Percentiles rank a stretch among this genome's conserved stretches.
phyloP scores from a whole-genome alignment of 805 yeast species.

The Sungouiozyma intestinalis region DNA sequence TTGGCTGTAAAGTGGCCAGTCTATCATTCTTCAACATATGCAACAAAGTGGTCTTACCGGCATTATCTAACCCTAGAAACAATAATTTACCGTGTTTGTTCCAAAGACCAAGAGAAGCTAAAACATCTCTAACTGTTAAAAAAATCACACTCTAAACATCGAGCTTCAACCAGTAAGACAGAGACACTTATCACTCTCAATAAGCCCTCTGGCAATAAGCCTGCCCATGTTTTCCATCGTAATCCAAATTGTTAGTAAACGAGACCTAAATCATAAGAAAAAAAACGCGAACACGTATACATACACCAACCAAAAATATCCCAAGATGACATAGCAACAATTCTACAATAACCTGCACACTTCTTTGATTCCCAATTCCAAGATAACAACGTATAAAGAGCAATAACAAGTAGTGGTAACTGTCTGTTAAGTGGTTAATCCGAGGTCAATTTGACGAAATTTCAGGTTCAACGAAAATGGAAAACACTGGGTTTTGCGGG shows the following conservation, averaged over 20 bases:
- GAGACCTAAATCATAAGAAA: constrained; percentile 1
- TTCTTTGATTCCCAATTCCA: not conserved
- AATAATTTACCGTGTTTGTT: constrained; percentile 94
- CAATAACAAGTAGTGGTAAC: not conserved
- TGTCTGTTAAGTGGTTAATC: too few relatives aligned
- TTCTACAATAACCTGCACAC: not conserved
- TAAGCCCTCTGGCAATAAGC: not conserved
- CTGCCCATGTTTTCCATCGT: not conserved
- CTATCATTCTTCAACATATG: constrained; percentile 91
- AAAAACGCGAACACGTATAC: constrained; percentile 5
- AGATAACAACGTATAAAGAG: not conserved
- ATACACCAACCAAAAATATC: constrained; percentile 30
- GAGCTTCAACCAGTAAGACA: not conserved
- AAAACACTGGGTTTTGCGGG: too few relatives aligned
- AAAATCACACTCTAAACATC: too few relatives aligned
- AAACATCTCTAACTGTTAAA: constrained; percentile 52
- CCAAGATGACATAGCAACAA: constrained; percentile 18
- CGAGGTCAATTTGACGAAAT: too few relatives aligned
- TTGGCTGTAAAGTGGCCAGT: constrained; percentile 94
- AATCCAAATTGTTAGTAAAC: not conserved
- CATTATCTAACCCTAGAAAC: constrained; percentile 94
- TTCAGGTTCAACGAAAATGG: too few relatives aligned
- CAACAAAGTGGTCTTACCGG: constrained; percentile 87
- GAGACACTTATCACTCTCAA: not conserved
- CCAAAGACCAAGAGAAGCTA: constrained; percentile 72